A percentile compares a stretch with the other conserved stretches of the same genome.
phyloP scores from a whole-genome alignment of 2,329 filamentous ascomycete genomes.

The Myriangium duriaei region DNA sequence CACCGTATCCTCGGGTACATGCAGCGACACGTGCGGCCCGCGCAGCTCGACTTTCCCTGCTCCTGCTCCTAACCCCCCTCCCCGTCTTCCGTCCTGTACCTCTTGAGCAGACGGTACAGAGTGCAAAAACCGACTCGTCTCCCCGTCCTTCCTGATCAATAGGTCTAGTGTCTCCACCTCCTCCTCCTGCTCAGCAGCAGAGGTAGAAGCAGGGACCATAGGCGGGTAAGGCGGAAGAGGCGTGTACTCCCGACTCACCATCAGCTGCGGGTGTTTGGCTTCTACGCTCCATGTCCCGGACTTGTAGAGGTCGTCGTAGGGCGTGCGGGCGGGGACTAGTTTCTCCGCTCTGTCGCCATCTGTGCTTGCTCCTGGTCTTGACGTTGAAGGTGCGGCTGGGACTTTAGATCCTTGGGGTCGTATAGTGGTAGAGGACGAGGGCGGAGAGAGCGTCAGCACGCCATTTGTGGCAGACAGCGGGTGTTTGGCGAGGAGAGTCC shows the following conservation, averaged over 20 bases:
- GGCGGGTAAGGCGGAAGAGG: slow-evolving; percentile 51
- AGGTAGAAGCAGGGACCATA: slow-evolving; percentile 55
- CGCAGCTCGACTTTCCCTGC: not conserved
- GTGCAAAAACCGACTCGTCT: too few relatives aligned
- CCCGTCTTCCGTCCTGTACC: too few relatives aligned
- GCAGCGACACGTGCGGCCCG: not conserved
- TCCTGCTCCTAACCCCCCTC: too few relatives aligned
- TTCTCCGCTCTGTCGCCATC: too few relatives aligned
- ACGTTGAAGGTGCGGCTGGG: too few relatives aligned
- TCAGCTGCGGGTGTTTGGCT: slow-evolving; percentile 85
- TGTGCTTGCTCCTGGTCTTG: too few relatives aligned
- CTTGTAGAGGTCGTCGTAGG: slow-evolving; percentile 11
- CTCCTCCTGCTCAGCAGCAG: slow-evolving; percentile 29
- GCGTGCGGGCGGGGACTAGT: slow-evolving; percentile 7
- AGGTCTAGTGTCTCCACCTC: not conserved
- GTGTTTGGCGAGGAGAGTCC: slow-evolving; percentile 49
- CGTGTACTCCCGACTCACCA: slow-evolving; percentile 86
- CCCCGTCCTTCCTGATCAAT: slow-evolving; percentile 6
- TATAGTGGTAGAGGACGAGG: too few relatives aligned
- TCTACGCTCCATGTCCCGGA: slow-evolving; percentile 60
- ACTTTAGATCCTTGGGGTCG: too few relatives aligned
- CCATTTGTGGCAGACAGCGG: slow-evolving; percentile 54
- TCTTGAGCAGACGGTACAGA: too few relatives aligned
- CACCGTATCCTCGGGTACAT: slow-evolving; percentile 30
- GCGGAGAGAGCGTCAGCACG: slow-evolving; percentile 51